Conservation (phyloP, 2,329 filamentous ascomycete genomes). For the Penicillium sp. region DNA sequence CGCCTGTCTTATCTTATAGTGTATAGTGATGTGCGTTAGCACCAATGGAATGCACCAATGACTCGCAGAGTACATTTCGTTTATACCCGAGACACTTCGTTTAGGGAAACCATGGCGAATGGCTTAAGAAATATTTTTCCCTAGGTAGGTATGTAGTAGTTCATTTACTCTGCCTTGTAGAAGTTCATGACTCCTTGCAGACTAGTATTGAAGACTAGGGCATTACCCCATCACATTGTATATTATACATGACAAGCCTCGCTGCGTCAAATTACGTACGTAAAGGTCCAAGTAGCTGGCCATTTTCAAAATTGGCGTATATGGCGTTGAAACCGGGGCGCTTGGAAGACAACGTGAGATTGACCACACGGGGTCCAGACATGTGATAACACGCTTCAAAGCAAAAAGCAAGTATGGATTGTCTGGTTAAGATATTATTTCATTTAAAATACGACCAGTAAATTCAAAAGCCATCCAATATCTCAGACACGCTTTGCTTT, state of each 20-base stretch:
- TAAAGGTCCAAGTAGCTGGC: neutral
- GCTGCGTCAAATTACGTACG: neutral
- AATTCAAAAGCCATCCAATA: neutral
- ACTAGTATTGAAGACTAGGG: neutral
- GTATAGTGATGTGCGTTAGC: neutral
- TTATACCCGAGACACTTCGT: neutral
- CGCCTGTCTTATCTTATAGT: neutral
- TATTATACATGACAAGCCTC: neutral
- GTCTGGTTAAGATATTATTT: neutral
- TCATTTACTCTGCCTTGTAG: neutral
- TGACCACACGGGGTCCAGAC: neutral
- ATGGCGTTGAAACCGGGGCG: neutral
- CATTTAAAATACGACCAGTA: neutral
- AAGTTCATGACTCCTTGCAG: neutral
- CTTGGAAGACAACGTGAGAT: neutral
- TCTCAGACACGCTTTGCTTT: neutral
- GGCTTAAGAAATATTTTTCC: neutral
- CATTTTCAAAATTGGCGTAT: neutral
- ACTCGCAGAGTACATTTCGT: neutral
- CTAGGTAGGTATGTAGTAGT: neutral
- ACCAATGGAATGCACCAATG: neutral
- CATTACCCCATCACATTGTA: neutral
- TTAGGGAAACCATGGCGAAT: neutral
- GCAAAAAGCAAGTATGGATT: conserved; percentile 3
- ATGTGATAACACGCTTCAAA: neutral